Base-by-base conservation (phyloP, 805 yeast species). In the Ogataea kodamae region DNA sequence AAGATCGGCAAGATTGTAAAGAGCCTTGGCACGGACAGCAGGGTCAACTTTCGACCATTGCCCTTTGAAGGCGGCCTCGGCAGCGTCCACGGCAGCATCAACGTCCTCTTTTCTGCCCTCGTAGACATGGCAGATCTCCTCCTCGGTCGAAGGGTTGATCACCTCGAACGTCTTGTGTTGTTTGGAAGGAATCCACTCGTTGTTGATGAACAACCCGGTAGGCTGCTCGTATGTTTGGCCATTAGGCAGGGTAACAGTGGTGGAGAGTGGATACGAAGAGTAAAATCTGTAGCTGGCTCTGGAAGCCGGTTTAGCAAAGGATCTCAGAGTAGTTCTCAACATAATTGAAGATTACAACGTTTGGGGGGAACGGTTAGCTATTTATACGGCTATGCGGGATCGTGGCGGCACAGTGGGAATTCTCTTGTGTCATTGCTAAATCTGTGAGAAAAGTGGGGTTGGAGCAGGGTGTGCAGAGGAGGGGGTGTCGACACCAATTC, bases 41-140 rank as follows among this genome's bases (percentile, higher is more conserved):
- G 88, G 87, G 49, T 76, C 78, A 30, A 64, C 63, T 8, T 66
- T 64, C 25, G 78, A 67, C 88, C 89, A 81, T 10, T 35, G 48
- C 64, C 57, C 18, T 49, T 52, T 42, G 64, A 77, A 81, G 9
- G 88, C 87, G 15, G 65, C 61, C 37, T 70, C 67, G 18, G 89
- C 88, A 18, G 79, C 76, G 23, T 75, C 68, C 19, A 80, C 88
- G 5, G 89, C 90, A 43, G 62, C 47, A 40, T 82, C 81, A 20
- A 82, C 80, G 57, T 82, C 89, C 33, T 70, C 78, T 30, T 64
- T 72, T 42, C 72, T 61, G 31, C 76, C 79, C 54, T 70, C 70
- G 51, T 73, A 71, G 22, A 74, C 69, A 25, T 65, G 65, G 43
- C 75, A 63, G 38, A 74, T 60, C 30, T 64, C 60, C 45, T 69